Percentiles rank a stretch among this genome's conserved stretches.
phyloP scores from a whole-genome alignment of 2,329 filamentous ascomycete species.

The Alternaria metachromatica region DNA sequence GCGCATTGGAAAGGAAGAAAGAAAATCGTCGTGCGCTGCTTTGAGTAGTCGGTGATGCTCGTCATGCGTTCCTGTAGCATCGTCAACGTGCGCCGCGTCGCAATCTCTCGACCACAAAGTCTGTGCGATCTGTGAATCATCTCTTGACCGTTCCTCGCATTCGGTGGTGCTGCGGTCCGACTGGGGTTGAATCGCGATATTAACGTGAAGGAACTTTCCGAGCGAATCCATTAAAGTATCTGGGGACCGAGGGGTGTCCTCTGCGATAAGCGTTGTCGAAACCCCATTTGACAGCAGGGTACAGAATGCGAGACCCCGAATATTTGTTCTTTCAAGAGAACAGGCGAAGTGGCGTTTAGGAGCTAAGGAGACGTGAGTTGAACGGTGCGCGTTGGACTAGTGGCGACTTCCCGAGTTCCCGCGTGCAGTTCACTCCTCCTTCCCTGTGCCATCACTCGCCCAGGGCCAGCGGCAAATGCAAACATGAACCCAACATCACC shows the following conservation, averaged over 20 bases:
- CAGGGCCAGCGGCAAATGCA: slow-evolving; percentile 1
- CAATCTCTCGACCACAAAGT: background rate
- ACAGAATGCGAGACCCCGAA: background rate
- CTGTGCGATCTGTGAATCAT: background rate
- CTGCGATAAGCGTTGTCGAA: background rate
- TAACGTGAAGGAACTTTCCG: background rate
- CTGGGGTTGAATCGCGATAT: background rate
- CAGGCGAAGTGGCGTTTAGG: background rate
- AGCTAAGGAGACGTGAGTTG: background rate
- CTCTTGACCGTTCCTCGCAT: background rate
- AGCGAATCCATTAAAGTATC: background rate
- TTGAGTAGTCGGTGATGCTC: background rate
- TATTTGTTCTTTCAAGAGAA: background rate
- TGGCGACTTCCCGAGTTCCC: background rate
- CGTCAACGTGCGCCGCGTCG: background rate
- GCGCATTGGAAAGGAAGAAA: background rate
- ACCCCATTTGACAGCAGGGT: background rate
- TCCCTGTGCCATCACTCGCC: background rate
- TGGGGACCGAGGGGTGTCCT: background rate
- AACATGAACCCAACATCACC: background rate
- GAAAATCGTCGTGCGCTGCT: background rate
- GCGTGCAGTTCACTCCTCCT: background rate
- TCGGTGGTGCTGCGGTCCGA: background rate
- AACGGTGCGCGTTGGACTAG: background rate
- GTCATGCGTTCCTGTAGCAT: background rate